Evolutionary conservation across 305 asterid genomes (phyloP).

Genomic region (Fraxinus dipetala): DNA sequence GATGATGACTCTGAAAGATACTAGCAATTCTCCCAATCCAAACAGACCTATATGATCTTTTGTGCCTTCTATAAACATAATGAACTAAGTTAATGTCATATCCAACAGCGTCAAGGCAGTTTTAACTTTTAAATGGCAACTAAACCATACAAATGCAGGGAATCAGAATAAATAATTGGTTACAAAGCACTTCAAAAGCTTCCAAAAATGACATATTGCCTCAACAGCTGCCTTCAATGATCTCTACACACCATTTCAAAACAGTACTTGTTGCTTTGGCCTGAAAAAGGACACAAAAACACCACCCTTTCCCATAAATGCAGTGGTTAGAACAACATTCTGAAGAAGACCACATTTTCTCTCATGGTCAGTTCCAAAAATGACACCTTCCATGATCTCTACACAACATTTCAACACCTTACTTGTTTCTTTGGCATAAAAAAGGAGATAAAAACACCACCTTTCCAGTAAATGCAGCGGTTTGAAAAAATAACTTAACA

Average conservation of each 20-base stretch:
- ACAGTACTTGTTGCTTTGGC: no score
- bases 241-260: no score
- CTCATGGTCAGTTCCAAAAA: no score
- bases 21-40: not conserved
- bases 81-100: not conserved
- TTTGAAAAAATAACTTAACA: no score
- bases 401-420: not conserved
- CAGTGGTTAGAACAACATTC: no score
- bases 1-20: not conserved
- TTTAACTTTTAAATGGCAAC: not conserved
- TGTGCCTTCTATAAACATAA: not conserved
- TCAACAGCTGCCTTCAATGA: not conserved
- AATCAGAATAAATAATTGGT: not conserved
- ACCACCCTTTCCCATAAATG: no score
- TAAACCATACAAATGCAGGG: not conserved
- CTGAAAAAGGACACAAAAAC: no score
- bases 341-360: no score
- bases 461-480: not conserved
- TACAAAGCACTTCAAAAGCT: not conserved
- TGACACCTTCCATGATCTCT: no score
- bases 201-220: not conserved
- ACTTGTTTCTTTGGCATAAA: not conserved
- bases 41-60: not conserved
- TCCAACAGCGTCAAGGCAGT: not conserved
- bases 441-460: not conserved